A percentile compares a stretch with the other conserved stretches of the same genome.
Conservation (phyloP, 225 moss, liverwort and hornwort species). For the Sphagnum contortum region DNA sequence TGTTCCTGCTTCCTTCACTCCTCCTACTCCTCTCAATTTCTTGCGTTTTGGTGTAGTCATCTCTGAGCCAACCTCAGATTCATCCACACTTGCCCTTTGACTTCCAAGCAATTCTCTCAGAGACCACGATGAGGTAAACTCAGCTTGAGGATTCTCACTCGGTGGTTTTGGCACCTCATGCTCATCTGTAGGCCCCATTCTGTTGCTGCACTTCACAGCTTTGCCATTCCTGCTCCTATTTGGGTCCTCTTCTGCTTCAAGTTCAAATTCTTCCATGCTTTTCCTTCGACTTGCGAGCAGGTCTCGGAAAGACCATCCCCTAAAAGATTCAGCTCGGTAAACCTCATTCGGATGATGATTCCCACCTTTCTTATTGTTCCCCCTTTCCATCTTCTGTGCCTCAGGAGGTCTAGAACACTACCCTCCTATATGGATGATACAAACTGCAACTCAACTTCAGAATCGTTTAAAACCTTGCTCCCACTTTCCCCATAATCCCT, state of each 20-base stretch:
- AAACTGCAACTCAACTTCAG: too few species aligned
- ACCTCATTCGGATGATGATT: conserved; percentile 1
- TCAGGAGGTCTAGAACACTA: background rate
- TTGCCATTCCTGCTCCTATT: conserved; percentile 3
- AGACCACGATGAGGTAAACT: conserved; percentile 18
- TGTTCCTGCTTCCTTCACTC: background rate
- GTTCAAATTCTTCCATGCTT: conserved; percentile 3
- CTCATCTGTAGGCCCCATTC: background rate
- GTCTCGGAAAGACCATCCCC: conserved; percentile 19
- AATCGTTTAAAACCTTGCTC: too few species aligned
- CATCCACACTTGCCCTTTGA: conserved; percentile 14
- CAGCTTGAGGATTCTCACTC: background rate
- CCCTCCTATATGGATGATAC: background rate
- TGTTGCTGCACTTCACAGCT: background rate
- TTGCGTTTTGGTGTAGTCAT: conserved; percentile 4
- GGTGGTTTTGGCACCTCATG: background rate
- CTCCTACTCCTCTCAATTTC: background rate
- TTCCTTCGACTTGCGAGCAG: conserved; percentile 6
- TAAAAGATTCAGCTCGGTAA: conserved; percentile 4
- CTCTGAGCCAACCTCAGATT: conserved; percentile 1
- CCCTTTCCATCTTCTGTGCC: conserved; percentile 2
- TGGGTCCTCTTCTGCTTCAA: background rate
- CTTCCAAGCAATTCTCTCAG: conserved; percentile 24
- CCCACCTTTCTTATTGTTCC: background rate
- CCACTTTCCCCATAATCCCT: conserved; percentile 3